phyloP scores from a whole-genome alignment of 1,284 basidiomycete genomes.

The Moniliella sp. region DNA sequence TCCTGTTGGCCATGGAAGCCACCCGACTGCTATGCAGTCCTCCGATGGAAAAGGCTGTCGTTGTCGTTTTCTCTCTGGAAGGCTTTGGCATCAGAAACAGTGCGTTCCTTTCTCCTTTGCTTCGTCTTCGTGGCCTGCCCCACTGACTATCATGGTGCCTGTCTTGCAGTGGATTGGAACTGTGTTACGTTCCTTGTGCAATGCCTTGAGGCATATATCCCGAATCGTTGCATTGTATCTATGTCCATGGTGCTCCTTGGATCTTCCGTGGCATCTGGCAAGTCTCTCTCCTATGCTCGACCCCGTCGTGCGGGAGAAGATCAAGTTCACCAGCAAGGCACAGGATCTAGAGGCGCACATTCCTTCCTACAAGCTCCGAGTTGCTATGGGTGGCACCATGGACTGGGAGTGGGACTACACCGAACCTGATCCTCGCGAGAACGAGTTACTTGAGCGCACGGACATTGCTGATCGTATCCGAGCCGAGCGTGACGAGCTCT shows the following conservation, averaged over 20 bases:
- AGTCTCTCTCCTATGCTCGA: constrained; percentile 31
- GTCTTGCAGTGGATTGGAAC: constrained; percentile 20
- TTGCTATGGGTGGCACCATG: constrained; percentile 32
- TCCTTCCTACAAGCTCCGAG: constrained; percentile 19
- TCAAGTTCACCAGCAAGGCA: constrained; percentile 30
- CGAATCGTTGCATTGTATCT: constrained; percentile 32
- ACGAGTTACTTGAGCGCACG: constrained; percentile 24
- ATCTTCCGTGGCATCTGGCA: constrained; percentile 34
- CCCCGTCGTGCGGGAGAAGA: constrained; percentile 31
- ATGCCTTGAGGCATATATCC: constrained; percentile 33
- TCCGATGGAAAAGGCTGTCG: constrained; percentile 26
- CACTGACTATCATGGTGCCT: no score
- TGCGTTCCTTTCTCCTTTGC: neutral
- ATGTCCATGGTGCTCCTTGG: constrained; percentile 31
- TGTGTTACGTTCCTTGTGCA: constrained; percentile 31
- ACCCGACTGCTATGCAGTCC: constrained; percentile 23
- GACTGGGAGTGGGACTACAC: constrained; percentile 33
- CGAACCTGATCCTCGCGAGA: constrained; percentile 28
- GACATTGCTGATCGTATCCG: constrained; percentile 19
- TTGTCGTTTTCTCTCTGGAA: constrained; percentile 30
- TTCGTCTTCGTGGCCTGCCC: neutral
- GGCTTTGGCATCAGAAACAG: constrained; percentile 33
- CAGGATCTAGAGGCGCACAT: constrained; percentile 24
- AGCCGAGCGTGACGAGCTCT: constrained; percentile 19
- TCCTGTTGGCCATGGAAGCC: constrained; percentile 30